A percentile compares a stretch with the other conserved stretches of the same genome.
phyloP scores from a whole-genome alignment of 176 grass and related monocot species.

The Carex scoparia region DNA sequence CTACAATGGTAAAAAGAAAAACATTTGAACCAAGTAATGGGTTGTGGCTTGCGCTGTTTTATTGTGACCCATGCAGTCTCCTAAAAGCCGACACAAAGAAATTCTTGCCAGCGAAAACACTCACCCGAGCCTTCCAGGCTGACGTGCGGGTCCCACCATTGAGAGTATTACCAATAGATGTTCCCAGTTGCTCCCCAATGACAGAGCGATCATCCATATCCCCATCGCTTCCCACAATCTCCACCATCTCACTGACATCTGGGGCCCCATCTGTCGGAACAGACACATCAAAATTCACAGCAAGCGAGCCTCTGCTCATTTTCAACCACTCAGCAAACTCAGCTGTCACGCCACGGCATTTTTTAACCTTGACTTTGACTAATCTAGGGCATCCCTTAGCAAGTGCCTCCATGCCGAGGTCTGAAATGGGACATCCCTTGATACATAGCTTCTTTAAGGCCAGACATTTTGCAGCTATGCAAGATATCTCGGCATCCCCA shows the following conservation, averaged over 20 bases:
- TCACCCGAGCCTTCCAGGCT: slow-evolving; percentile 12
- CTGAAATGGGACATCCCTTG: slow-evolving; percentile 84
- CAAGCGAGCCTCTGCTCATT: slow-evolving; percentile 37
- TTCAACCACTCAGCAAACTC: slow-evolving; percentile 58
- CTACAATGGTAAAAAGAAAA: neutral
- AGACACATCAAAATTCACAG: slow-evolving; percentile 35
- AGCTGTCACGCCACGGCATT: slow-evolving; percentile 59
- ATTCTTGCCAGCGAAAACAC: slow-evolving; percentile 4
- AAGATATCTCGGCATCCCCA: slow-evolving; percentile 82
- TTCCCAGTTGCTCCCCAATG: slow-evolving; percentile 22
- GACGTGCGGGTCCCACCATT: neutral
- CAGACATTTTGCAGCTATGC: slow-evolving; percentile 69
- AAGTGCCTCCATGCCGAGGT: slow-evolving; percentile 77
- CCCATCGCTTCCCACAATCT: slow-evolving; percentile 36
- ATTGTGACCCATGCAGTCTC: slow-evolving; percentile 12
- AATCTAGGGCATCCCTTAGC: slow-evolving; percentile 68
- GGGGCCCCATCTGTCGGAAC: slow-evolving; percentile 21
- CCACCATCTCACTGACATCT: slow-evolving; percentile 36
- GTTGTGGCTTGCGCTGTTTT: neutral
- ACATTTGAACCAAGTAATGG: neutral
- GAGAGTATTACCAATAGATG: neutral
- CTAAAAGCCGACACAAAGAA: slow-evolving; percentile 6
- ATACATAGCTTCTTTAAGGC: slow-evolving; percentile 95
- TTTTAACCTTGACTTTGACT: slow-evolving; percentile 96
- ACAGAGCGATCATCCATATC: slow-evolving; percentile 33